Conservation (phyloP, 2,329 filamentous ascomycete genomes). For the Cryoendolithus antarcticus region DNA sequence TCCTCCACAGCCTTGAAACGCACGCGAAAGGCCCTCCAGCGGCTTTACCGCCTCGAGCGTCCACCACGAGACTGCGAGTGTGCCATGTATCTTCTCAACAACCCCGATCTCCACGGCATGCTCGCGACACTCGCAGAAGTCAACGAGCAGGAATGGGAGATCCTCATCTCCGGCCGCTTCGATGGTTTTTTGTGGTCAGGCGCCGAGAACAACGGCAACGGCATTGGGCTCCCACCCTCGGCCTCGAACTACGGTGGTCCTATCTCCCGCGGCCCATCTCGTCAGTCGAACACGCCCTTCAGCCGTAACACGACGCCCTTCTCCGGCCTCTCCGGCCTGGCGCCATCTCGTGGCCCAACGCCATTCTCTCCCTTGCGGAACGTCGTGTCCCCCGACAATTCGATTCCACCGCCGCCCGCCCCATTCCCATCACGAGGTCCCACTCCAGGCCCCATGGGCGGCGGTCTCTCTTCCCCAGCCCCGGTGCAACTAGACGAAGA, state of each 20-base stretch:
- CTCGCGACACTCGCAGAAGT: conserved; percentile 80
- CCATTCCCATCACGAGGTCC: conserved; percentile 22
- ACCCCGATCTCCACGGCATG: conserved; percentile 70
- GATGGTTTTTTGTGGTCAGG: conserved; percentile 94
- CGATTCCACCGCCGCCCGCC: conserved; percentile 4
- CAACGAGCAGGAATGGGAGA: conserved; percentile 90
- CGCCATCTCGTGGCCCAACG: conserved; percentile 38
- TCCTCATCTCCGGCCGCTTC: conserved; percentile 83
- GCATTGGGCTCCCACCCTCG: conserved; percentile 20
- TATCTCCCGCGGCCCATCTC: conserved; percentile 21
- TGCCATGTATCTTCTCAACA: conserved; percentile 73
- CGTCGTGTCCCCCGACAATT: conserved; percentile 11
- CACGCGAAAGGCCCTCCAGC: conserved; percentile 66
- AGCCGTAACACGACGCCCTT: conserved; percentile 38
- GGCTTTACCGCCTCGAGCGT: conserved; percentile 63
- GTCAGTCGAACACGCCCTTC: conserved; percentile 29
- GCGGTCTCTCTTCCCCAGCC: conserved; percentile 29
- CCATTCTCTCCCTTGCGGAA: conserved; percentile 28
- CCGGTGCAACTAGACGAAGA: conserved; percentile 88
- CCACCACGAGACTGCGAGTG: conserved; percentile 75
- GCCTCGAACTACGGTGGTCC: conserved; percentile 16
- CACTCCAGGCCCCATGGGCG: conserved; percentile 19
- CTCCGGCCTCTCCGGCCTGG: conserved; percentile 45
- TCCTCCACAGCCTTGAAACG: conserved; percentile 58
- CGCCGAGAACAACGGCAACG: conserved; percentile 46